Conservation (phyloP, 2,329 filamentous ascomycete genomes). For the Pezicula radicicola region DNA sequence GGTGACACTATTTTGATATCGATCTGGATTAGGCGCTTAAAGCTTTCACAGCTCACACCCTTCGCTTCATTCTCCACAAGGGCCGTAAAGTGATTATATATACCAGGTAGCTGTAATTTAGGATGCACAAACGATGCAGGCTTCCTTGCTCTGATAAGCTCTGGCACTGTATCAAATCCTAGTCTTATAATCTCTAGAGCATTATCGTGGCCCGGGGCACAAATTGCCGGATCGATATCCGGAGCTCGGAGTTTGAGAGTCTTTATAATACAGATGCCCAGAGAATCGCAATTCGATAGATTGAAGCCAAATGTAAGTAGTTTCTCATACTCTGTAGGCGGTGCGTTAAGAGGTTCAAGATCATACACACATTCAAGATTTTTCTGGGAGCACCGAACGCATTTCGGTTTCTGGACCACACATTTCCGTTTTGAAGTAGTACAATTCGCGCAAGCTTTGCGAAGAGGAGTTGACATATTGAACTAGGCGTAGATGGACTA, state of each 20-base stretch:
- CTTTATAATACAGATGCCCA: constrained; percentile 3
- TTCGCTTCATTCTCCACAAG: neutral
- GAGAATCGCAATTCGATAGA: neutral
- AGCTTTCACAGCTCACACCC: neutral
- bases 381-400: constrained; percentile 3
- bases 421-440: constrained; percentile 8
- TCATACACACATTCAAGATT: constrained; percentile 4
- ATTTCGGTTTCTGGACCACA: constrained; percentile 4
- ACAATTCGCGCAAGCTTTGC: constrained; percentile 7
- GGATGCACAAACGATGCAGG: constrained; percentile 6
- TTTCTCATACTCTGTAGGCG: neutral
- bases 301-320: too few relatives aligned
- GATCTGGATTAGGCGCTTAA: constrained; percentile 3
- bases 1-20: constrained; percentile 3
- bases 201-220: constrained; percentile 1
- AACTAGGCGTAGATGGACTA: neutral
- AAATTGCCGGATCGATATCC: constrained; percentile 4
- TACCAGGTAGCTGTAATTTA: constrained; percentile 1
- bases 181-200: constrained; percentile 1
- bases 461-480: constrained; percentile 4
- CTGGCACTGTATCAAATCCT: constrained; percentile 2
- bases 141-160: constrained; percentile 2
- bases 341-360: constrained; percentile 4
- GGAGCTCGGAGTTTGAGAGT: neutral
- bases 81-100: neutral